Base-by-base conservation (phyloP, 805 yeast species). In the Yarrowia alimentaria region DNA sequence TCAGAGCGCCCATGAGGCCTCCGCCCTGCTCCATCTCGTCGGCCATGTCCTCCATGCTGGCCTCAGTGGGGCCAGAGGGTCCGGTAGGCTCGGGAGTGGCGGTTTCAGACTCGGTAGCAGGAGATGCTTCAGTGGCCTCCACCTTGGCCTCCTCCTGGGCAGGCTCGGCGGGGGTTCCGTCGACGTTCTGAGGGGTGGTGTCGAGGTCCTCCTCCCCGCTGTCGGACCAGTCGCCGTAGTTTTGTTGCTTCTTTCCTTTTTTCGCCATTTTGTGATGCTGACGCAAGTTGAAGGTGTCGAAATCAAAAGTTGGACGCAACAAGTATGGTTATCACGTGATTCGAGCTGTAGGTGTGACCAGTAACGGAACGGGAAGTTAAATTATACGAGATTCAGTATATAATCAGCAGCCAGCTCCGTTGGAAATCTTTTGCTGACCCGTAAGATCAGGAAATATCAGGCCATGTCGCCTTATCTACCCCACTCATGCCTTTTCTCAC, bases 1-100 rank as follows among this genome's bases (percentile, higher is more conserved):
- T 79, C 68, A 90, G 77, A 33, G 95, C 84, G 45, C 89, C 77
- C 79, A 91, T 79, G 70, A 90, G 85, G 59, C 85, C 95, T 51
- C 74, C 78, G 20, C 75, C 79, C 52, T n/a, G n/a, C n/a, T 69
- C 71, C 37, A 60, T 45, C 32, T 63, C 68, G 30, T 59, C 68
- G 20, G 61, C 66, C 35, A 60, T 60, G 35, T 57, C 67, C 20
- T 59, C 66, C 40, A 59, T 56, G 42, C 53, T 49, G 20, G 65
- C 66, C 24, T 58, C 66, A 26, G 54, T 68, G 11, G 64, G 61
- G 17, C 22, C 43, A 11, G 30, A n/a, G n/a, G n/a, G n/a, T 19
- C 62, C 67, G 22, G 61, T 40, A 10, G 57, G 55, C 42, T 33
- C 53, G 2, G 58, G 56, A 22, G 53, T 54, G 14, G 53, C 58